phyloP scores from a whole-genome alignment of 2,329 filamentous ascomycete species.

The Diplodia sapinea region DNA sequence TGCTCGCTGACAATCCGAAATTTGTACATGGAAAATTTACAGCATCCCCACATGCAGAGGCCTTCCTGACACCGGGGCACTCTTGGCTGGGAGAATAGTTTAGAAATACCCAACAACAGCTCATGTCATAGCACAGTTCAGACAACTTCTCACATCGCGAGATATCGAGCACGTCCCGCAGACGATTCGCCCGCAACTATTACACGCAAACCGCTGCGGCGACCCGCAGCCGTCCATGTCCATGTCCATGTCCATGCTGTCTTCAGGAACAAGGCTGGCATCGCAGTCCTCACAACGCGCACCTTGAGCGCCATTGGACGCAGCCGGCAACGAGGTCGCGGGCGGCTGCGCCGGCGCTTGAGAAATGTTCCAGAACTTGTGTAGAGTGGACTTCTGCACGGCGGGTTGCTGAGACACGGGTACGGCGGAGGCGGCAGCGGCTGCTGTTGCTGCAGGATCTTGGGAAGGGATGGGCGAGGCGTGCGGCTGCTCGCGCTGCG shows the following conservation, averaged over 20 bases:
- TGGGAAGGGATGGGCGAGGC: conserved; percentile 41
- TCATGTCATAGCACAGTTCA: conserved; percentile 48
- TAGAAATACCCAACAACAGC: background rate
- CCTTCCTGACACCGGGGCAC: too few species aligned
- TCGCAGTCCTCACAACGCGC: conserved; percentile 55
- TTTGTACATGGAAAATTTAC: background rate
- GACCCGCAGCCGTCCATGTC: conserved; percentile 43
- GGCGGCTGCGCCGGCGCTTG: conserved; percentile 41
- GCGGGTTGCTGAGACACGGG: conserved; percentile 4
- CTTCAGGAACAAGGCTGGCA: conserved; percentile 40
- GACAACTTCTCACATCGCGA: conserved; percentile 47
- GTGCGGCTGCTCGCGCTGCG: conserved; percentile 47
- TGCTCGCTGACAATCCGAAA: background rate
- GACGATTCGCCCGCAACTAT: conserved; percentile 47
- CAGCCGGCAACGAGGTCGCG: conserved; percentile 27
- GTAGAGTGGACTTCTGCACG: conserved; percentile 47
- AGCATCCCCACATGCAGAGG: background rate
- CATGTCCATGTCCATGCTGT: conserved; percentile 46
- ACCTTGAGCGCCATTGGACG: conserved; percentile 18
- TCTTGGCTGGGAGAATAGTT: background rate
- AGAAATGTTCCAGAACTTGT: conserved; percentile 55
- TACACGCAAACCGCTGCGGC: conserved; percentile 45
- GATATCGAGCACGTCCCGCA: conserved; percentile 52
- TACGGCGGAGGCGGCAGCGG: background rate
- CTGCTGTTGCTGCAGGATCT: background rate